Conservation (phyloP, 2,329 filamentous ascomycete genomes). For the Colletotrichum eleusines region DNA sequence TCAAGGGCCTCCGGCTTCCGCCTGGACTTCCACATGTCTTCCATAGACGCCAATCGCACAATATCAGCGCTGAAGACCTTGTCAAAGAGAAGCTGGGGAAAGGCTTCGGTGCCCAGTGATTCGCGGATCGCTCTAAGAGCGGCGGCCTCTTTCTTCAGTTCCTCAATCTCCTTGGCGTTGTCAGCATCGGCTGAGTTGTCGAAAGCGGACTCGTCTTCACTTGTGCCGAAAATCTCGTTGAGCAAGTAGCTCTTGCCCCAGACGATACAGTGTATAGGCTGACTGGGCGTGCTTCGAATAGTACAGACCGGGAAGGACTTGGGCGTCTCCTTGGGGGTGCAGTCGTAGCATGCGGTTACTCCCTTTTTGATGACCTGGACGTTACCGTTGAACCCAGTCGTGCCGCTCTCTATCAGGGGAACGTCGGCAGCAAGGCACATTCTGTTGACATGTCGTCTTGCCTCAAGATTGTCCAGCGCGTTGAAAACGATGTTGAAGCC, state of each 20-base stretch:
- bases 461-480: slow-evolving; percentile 94
- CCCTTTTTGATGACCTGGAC: slow-evolving; percentile 97
- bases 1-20: slow-evolving; percentile 79
- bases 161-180: slow-evolving; percentile 88
- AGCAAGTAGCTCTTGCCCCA: slow-evolving; percentile 98
- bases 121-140: slow-evolving; percentile 86
- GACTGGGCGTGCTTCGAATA: slow-evolving; percentile 94
- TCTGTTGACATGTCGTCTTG: slow-evolving; percentile 92
- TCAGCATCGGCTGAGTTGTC: slow-evolving; percentile 85
- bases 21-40: slow-evolving; percentile 95
- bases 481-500: slow-evolving; percentile 92
- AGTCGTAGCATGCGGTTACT: slow-evolving; percentile 95
- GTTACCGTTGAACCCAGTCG: slow-evolving; percentile 97
- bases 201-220: slow-evolving; percentile 86
- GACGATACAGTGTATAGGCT: slow-evolving; percentile 98
- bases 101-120: slow-evolving; percentile 82
- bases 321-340: slow-evolving; percentile 87
- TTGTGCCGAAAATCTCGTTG: slow-evolving; percentile 92
- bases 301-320: slow-evolving; percentile 97
- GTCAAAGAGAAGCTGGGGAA: slow-evolving; percentile 85
- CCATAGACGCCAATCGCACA: slow-evolving; percentile 83
- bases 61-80: slow-evolving; percentile 94
- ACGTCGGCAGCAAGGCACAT: slow-evolving; percentile 96
- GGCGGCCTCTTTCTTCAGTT: slow-evolving; percentile 84
- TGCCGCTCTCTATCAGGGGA: slow-evolving; percentile 94